These are phyloP conservation scores for Fusarium sublunatum DNA, from an alignment of 2,329 filamentous ascomycete genomes.

Conservation along the genomic window DNA sequence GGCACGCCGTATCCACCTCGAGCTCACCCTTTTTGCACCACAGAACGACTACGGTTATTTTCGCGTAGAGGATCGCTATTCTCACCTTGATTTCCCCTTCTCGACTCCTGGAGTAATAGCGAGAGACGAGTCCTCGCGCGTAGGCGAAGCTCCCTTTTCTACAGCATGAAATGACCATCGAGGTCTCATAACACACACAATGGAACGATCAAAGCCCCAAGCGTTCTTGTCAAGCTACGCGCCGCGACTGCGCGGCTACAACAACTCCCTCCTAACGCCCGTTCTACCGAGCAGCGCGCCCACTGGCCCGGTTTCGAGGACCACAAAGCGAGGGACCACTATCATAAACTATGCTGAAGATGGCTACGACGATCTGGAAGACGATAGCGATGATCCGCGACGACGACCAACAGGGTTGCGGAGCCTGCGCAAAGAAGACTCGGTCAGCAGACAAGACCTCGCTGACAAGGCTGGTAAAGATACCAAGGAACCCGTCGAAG, in stretches of 20 bases:
- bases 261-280: slow-evolving; percentile 90
- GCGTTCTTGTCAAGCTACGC: slow-evolving; percentile 93
- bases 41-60: background rate
- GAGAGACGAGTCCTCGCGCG: slow-evolving; percentile 36
- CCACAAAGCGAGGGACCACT: slow-evolving; percentile 96
- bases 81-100: slow-evolving; percentile 2
- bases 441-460: slow-evolving; percentile 69
- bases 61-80: slow-evolving; percentile 12
- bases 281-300: slow-evolving; percentile 77
- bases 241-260: slow-evolving; percentile 88
- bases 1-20: slow-evolving; percentile 28
- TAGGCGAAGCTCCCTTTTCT: slow-evolving; percentile 38
- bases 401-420: slow-evolving; percentile 86
- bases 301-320: slow-evolving; percentile 76
- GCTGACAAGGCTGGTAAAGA: slow-evolving; percentile 87
- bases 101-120: slow-evolving; percentile 19
- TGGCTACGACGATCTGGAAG: slow-evolving; percentile 83
- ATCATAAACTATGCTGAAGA: slow-evolving; percentile 99
- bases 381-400: slow-evolving; percentile 79
- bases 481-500: slow-evolving; percentile 77
- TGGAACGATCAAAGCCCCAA: slow-evolving; percentile 73
- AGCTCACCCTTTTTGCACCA: slow-evolving; percentile 4
- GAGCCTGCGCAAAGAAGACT: slow-evolving; percentile 82
- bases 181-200: slow-evolving; percentile 48
- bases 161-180: slow-evolving; percentile 49